These are phyloP conservation scores for Xerocomus spinulosus DNA, from an alignment of 768 basidiomycete genomes.

Conservation along the genomic window DNA sequence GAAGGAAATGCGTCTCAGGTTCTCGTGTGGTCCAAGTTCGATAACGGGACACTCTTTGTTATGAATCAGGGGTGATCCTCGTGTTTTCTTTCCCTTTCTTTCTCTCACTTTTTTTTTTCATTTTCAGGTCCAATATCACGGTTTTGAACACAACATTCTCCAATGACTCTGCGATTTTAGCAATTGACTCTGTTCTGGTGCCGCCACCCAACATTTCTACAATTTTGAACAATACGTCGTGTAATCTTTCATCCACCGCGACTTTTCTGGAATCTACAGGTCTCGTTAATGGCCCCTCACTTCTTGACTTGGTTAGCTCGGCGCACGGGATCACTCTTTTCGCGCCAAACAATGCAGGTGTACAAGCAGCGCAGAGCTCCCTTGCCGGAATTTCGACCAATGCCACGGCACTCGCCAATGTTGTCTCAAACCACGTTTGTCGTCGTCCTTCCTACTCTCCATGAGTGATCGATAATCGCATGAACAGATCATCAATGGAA, in stretches of 20 bases:
- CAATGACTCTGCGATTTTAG: constrained; percentile 42
- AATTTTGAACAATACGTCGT: constrained; percentile 35
- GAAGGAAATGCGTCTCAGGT: constrained; percentile 60
- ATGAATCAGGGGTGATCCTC: constrained; percentile 48
- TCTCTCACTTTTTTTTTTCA: background rate
- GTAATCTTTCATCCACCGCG: constrained; percentile 38
- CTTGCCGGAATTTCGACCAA: constrained; percentile 40
- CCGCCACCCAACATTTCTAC: constrained; percentile 47
- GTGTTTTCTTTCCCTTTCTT: background rate
- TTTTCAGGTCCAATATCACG: constrained; percentile 29
- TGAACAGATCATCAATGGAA: constrained; percentile 60
- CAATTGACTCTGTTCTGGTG: constrained; percentile 47
- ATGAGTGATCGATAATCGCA: background rate
- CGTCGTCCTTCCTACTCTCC: background rate
- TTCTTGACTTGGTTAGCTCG: constrained; percentile 29
- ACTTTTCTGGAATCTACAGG: constrained; percentile 13
- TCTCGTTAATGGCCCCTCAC: constrained; percentile 22
- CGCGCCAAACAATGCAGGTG: constrained; percentile 52
- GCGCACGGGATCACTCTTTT: constrained; percentile 62
- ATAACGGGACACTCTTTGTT: constrained; percentile 39
- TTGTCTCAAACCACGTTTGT: constrained; percentile 61
- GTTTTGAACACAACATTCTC: constrained; percentile 37
- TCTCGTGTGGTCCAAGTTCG: constrained; percentile 40
- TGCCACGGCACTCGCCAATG: constrained; percentile 36
- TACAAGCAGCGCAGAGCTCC: constrained; percentile 35